These are phyloP conservation scores for Raddia guianensis DNA, from an alignment of 176 grass and related monocot genomes.

Conservation along the genomic window DNA sequence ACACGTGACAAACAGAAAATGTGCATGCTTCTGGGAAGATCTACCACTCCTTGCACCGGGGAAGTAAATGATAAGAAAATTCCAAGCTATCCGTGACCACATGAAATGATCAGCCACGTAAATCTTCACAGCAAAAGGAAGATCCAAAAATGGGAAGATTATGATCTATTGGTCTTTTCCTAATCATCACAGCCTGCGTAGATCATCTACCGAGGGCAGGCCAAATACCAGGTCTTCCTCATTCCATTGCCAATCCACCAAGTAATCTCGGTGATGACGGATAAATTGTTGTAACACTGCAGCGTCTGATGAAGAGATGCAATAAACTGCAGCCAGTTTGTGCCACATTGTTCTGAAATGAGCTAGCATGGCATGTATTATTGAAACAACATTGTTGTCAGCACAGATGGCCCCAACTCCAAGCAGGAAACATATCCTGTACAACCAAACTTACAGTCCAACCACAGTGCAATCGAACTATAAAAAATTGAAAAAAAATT, in stretches of 20 bases:
- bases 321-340: neutral
- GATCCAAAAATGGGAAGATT: neutral
- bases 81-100: neutral
- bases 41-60: neutral
- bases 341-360: neutral
- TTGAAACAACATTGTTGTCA: neutral
- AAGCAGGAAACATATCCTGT: too few species aligned
- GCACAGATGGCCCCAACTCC: neutral
- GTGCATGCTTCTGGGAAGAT: neutral
- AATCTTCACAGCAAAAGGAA: neutral
- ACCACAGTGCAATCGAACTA: too few species aligned
- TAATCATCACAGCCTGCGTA: slow-evolving; percentile 6
- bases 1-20: neutral
- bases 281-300: neutral
- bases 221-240: neutral
- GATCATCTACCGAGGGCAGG: neutral
- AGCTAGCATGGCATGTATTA: neutral
- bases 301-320: neutral
- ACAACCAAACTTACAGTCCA: too few species aligned
- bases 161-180: neutral
- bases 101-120: neutral
- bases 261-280: neutral
- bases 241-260: neutral
- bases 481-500: too few species aligned
- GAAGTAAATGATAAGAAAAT: neutral